Conservation (phyloP, 139 green algal species). For the Tetradesmus lagerheimii region DNA sequence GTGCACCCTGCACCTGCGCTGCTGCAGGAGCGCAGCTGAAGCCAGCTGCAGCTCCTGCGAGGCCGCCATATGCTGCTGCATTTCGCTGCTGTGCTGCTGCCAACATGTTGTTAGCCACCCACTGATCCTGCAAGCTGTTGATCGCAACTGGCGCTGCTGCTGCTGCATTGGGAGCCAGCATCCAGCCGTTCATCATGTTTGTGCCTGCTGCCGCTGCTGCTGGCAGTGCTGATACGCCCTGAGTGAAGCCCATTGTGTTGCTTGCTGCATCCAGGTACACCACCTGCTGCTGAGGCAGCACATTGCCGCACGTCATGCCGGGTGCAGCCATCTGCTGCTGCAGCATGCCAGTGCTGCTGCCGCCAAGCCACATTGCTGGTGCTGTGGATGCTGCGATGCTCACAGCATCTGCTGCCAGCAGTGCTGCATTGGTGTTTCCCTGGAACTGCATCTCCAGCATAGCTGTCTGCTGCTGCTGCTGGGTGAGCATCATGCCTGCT, state of each 20-base stretch:
- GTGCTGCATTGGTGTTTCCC: background rate
- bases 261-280: background rate
- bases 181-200: background rate
- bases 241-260: background rate
- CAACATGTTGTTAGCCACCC: background rate
- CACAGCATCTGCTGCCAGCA: background rate
- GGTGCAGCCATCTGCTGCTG: background rate
- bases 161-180: slow-evolving; percentile 3
- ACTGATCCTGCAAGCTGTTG: background rate
- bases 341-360: background rate
- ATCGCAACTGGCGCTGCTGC: background rate
- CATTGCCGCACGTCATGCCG: background rate
- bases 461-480: background rate
- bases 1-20: background rate
- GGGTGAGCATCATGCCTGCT: slow-evolving; percentile 3
- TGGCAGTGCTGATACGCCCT: background rate
- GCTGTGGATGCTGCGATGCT: background rate
- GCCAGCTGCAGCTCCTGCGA: background rate
- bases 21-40: background rate
- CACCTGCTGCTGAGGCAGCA: slow-evolving; percentile 10
- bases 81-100: background rate
- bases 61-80: background rate
- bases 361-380: slow-evolving; percentile 5
- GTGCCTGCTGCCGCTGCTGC: background rate
- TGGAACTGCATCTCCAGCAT: slow-evolving; percentile 34